Percentiles rank a stretch among this genome's conserved stretches.
Conservation (phyloP, 2,329 filamentous ascomycete species). For the Colletotrichum liaoningense region DNA sequence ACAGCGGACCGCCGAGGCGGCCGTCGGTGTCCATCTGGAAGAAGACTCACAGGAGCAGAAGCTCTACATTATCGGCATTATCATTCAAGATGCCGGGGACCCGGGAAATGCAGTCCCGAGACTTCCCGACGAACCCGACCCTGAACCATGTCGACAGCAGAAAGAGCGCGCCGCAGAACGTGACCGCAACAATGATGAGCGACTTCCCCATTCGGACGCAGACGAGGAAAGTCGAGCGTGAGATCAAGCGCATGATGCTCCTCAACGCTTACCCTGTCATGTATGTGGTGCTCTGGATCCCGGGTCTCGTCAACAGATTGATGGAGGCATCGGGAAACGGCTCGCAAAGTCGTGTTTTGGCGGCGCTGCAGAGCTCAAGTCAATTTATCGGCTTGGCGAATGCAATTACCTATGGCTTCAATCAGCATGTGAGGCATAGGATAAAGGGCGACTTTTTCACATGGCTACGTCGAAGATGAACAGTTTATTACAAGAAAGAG, state of each 20-base stretch:
- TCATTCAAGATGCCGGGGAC: constrained; percentile 8
- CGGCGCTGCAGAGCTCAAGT: constrained; percentile 47
- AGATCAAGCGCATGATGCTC: constrained; percentile 47
- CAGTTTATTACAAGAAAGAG: background rate
- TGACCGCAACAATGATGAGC: constrained; percentile 31
- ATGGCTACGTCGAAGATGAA: constrained; percentile 15
- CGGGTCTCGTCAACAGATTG: constrained; percentile 49
- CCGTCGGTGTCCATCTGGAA: background rate
- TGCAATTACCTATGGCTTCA: constrained; percentile 51
- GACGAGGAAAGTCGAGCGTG: constrained; percentile 38
- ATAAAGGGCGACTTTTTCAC: constrained; percentile 28
- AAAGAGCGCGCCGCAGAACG: background rate
- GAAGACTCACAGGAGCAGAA: background rate
- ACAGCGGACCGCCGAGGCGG: background rate
- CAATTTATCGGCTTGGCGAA: constrained; percentile 52
- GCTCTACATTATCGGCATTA: constrained; percentile 13
- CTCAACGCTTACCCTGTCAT: constrained; percentile 51
- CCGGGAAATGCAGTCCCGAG: constrained; percentile 3
- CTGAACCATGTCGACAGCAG: constrained; percentile 7
- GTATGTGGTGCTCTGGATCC: constrained; percentile 52
- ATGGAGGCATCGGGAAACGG: constrained; percentile 42
- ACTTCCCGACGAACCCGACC: constrained; percentile 24
- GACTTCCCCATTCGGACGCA: constrained; percentile 37
- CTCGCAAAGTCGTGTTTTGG: constrained; percentile 36
- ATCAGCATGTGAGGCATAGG: constrained; percentile 42